A percentile compares a stretch with the other conserved stretches of the same genome.
Conservation (phyloP, 2,329 filamentous ascomycete species). For the Phialophora macrospora region DNA sequence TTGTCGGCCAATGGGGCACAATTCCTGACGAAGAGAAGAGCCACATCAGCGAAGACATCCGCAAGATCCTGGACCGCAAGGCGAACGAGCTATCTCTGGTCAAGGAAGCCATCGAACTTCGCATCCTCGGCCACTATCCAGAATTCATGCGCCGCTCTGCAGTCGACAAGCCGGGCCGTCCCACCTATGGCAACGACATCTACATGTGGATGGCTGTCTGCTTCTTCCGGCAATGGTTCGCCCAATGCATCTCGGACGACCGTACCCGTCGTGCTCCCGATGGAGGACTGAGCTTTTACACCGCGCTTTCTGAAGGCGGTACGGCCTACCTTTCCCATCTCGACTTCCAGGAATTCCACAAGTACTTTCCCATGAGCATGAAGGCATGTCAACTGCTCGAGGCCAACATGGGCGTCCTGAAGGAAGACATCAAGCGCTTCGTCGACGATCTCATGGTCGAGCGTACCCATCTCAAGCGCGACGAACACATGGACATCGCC, state of each 20-base stretch:
- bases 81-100: conserved; percentile 36
- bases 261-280: conserved; percentile 49
- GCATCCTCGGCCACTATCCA: conserved; percentile 42
- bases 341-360: conserved; percentile 40
- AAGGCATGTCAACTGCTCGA: conserved; percentile 41
- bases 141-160: conserved; percentile 47
- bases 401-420: conserved; percentile 45
- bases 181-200: conserved; percentile 55
- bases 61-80: conserved; percentile 40
- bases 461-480: conserved; percentile 48
- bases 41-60: conserved; percentile 35
- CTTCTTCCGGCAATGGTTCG: conserved; percentile 56
- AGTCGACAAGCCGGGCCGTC: conserved; percentile 46
- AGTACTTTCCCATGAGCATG: conserved; percentile 41
- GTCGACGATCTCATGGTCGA: conserved; percentile 47
- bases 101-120: conserved; percentile 42
- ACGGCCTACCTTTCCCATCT: conserved; percentile 51
- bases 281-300: conserved; percentile 55
- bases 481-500: conserved; percentile 42
- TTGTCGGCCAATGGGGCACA: conserved; percentile 43
- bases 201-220: conserved; percentile 57
- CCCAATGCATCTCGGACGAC: conserved; percentile 48
- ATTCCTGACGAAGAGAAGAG: conserved; percentile 34
- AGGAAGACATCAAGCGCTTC: conserved; percentile 46
- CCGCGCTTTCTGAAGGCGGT: conserved; percentile 47